These are phyloP conservation scores for Colletotrichum abscissum DNA, from an alignment of 2,329 filamentous ascomycete species.

Conservation along the genomic window DNA sequence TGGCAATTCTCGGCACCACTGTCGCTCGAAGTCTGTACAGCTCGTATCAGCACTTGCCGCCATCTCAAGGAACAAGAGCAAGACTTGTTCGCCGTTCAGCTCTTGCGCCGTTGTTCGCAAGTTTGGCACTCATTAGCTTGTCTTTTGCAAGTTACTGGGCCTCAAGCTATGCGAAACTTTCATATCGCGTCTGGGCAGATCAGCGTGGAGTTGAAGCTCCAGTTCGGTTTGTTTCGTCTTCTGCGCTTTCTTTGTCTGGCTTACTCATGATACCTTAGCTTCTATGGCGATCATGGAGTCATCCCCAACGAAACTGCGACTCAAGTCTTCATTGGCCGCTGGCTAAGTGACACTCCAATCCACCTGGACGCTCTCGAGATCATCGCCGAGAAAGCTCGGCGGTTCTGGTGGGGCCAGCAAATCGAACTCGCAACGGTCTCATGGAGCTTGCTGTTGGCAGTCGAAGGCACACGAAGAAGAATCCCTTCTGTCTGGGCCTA, in stretches of 20 bases:
- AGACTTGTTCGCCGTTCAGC: conserved; percentile 42
- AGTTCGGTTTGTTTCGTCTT: conserved; percentile 42
- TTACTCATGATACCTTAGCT: conserved; percentile 32
- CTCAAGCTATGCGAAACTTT: conserved; percentile 55
- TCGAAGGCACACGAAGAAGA: conserved; percentile 68
- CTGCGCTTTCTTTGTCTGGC: conserved; percentile 9
- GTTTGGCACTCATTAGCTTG: conserved; percentile 58
- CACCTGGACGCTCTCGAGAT: conserved; percentile 65
- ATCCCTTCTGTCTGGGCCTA: conserved; percentile 67
- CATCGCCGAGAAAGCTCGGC: conserved; percentile 62
- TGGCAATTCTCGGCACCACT: conserved; percentile 36
- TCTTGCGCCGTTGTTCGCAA: conserved; percentile 51
- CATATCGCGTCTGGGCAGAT: conserved; percentile 62
- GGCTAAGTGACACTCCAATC: conserved; percentile 65
- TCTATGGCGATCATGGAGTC: conserved; percentile 48
- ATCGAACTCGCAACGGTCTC: conserved; percentile 64
- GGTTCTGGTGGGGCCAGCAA: conserved; percentile 73
- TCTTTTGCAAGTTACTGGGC: conserved; percentile 55
- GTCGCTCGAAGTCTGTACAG: conserved; percentile 40
- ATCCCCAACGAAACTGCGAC: conserved; percentile 44
- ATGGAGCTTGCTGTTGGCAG: conserved; percentile 67
- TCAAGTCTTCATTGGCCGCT: conserved; percentile 56
- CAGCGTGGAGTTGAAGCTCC: conserved; percentile 52
- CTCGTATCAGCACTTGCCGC: conserved; percentile 43
- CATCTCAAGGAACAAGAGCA: conserved; percentile 49